Evolutionary conservation across 306 rosid genomes (phyloP).

Genomic region (Glycine soja): DNA sequence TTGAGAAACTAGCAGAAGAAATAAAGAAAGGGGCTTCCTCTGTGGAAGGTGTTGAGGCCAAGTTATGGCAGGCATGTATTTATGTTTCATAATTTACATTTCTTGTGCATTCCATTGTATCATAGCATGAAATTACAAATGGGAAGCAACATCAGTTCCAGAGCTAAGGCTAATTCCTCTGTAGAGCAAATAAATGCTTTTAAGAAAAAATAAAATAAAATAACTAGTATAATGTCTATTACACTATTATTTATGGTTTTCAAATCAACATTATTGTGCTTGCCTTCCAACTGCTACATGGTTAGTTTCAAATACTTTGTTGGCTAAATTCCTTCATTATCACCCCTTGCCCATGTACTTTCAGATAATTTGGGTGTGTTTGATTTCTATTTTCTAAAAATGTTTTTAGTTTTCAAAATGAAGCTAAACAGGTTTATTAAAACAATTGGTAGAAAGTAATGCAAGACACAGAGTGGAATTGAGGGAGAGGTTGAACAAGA

Average conservation of each 20-base stretch:
- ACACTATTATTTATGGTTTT: slow-evolving; percentile 17
- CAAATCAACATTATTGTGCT: background rate
- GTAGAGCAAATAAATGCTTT: slow-evolving; percentile 2
- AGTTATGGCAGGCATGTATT: slow-evolving; percentile 83
- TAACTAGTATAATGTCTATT: slow-evolving; percentile 7
- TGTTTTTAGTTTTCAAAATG: too few relatives aligned
- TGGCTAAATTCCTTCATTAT: slow-evolving; percentile 29
- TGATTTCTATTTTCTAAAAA: too few relatives aligned
- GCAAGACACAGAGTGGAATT: too few relatives aligned
- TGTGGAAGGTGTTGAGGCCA: slow-evolving; percentile 89
- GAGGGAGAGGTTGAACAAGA: too few relatives aligned
- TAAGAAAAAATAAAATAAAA: slow-evolving; percentile 14
- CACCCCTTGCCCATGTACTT: background rate
- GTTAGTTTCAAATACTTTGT: slow-evolving; percentile 22
- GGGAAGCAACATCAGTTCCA: slow-evolving; percentile 8
- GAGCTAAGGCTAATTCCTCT: slow-evolving; percentile 2
- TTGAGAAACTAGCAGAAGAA: slow-evolving; percentile 88
- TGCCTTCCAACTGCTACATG: slow-evolving; percentile 2
- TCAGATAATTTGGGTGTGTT: background rate
- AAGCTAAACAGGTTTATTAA: too few relatives aligned
- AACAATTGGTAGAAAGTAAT: too few relatives aligned
- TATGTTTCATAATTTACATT: slow-evolving; percentile 23
- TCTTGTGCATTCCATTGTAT: slow-evolving; percentile 35
- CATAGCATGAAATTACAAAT: slow-evolving; percentile 14
- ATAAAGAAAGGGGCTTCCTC: slow-evolving; percentile 90